phyloP scores from a whole-genome alignment of 352 stramenopile genomes.

The Peronospora belbahrii region DNA sequence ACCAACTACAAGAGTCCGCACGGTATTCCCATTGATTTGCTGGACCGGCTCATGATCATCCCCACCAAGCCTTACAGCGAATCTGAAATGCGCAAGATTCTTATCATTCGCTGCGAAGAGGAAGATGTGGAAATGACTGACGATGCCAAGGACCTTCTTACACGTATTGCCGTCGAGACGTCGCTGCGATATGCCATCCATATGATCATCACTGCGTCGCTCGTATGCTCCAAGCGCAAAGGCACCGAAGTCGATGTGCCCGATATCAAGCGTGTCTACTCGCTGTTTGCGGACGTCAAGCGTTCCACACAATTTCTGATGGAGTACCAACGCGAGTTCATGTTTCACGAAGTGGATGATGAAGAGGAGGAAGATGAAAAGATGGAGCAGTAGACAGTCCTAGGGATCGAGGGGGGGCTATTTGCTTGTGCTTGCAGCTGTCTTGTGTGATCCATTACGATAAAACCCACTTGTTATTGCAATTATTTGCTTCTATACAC shows the following conservation, averaged over 20 bases:
- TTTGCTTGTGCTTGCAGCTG: conserved; percentile 4
- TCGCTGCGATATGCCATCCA: conserved; percentile 99
- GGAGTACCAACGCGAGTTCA: conserved; percentile 98
- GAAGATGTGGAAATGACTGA: conserved; percentile 98
- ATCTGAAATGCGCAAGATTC: conserved; percentile 94
- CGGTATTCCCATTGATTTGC: conserved; percentile 97
- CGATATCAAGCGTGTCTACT: conserved; percentile 94
- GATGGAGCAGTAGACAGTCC: conserved; percentile 26
- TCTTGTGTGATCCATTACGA: conserved; percentile 27
- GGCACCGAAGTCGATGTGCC: conserved; percentile 82
- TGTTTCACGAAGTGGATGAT: conserved; percentile 94
- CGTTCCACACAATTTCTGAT: conserved; percentile 98
- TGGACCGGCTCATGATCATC: conserved; percentile 99
- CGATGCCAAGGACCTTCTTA: conserved; percentile 95
- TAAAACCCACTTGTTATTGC: conserved; percentile 24
- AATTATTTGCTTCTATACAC: conserved; percentile 21
- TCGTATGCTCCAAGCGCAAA: conserved; percentile 92
- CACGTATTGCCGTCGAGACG: conserved; percentile 97
- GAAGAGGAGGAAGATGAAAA: conserved; percentile 26
- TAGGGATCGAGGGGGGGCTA: background rate
- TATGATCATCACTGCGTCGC: conserved; percentile 97
- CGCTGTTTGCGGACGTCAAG: conserved; percentile 97
- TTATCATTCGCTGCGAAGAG: conserved; percentile 95
- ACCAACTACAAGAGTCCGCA: conserved; percentile 99
- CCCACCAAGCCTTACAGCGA: conserved; percentile 94